phyloP scores from a whole-genome alignment of 2,329 filamentous ascomycete species.

The Mycocentrospora acerina region DNA sequence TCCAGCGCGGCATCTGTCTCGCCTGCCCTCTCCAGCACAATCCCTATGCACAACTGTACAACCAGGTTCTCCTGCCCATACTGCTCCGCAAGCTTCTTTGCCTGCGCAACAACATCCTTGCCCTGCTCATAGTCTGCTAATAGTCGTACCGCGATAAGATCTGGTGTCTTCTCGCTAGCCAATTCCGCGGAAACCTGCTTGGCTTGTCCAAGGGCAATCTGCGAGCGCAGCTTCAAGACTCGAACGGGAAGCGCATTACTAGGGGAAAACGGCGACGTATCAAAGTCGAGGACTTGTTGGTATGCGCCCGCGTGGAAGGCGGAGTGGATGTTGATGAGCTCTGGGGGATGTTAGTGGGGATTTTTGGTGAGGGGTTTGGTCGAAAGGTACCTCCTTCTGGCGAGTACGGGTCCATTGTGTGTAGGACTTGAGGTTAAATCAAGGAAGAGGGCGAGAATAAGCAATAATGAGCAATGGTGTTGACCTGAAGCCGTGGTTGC shows the following conservation, averaged over 20 bases:
- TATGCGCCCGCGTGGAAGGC: conserved; percentile 78
- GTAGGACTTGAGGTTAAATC: neutral
- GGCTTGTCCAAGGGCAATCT: conserved; percentile 78
- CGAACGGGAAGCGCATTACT: conserved; percentile 76
- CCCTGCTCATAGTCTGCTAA: conserved; percentile 65
- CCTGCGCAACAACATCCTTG: conserved; percentile 53
- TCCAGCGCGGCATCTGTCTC: conserved; percentile 83
- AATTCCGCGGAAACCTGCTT: conserved; percentile 69
- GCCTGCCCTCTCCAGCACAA: conserved; percentile 75
- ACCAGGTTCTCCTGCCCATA: conserved; percentile 68
- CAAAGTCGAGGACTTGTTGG: conserved; percentile 81
- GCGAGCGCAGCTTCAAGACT: conserved; percentile 77
- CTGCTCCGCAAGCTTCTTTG: conserved; percentile 68
- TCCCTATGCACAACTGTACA: conserved; percentile 82
- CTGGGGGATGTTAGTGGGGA: conserved; percentile 41
- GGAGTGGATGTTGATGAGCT: conserved; percentile 68
- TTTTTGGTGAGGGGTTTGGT: conserved; percentile 1
- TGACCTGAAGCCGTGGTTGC: conserved; percentile 11
- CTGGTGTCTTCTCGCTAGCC: conserved; percentile 65
- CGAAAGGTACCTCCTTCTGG: conserved; percentile 62
- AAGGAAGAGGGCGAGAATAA: conserved; percentile 1
- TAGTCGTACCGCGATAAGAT: conserved; percentile 74
- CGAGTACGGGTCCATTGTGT: conserved; percentile 59
- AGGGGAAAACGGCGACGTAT: conserved; percentile 74
- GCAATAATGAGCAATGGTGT: conserved; percentile 4